Base-by-base conservation (phyloP, 129 eudicot species). In the Escallonia rubra region DNA sequence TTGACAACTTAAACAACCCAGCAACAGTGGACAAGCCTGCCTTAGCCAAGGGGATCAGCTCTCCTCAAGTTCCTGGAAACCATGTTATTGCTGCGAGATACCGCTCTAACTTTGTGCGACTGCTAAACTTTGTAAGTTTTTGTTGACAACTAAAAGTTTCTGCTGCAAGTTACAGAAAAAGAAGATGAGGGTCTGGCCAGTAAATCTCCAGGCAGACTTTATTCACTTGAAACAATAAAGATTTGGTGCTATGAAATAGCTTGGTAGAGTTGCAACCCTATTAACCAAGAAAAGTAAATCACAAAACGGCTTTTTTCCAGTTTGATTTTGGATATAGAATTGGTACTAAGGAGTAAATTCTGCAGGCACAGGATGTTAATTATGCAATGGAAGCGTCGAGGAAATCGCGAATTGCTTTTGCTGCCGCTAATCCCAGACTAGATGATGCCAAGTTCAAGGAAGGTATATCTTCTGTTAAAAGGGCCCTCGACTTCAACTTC, bases 311-410 rank as follows among this genome's bases (percentile, higher is more conserved):
- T 7, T 50, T 6, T 63, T 69, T 60, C 41, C 12, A 3, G n/a
- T 34, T 63, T 10, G 14, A 23, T 23, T 23, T 23, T 23, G 34
- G 34, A 23, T 1, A 23, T 23, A 23, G 56, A 23, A 12, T 68
- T 15, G 44, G 40, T 23, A 59, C 56, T 73, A 15, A 59, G 48
- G 60, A 13, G 41, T 3, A 43, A 72, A 57, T 6, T 77, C 43
- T 79, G 79, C 81, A 94, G 99, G 78, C 94, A 63, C 90, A 87
- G 53, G 85, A 87, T 63, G 90, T 81, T 15, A 87, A 72, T 67
- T 68, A 44, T 63, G 96, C 99, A 64, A 94, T 94, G 99, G 99
- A 94, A 73, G 99, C 97, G 42, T 82, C 97, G 2, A 79, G 96
- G 68, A 94, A 85, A 78, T 82, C 99, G 61, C 78, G 86, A 60